Evolutionary conservation across 768 basidiomycete species (phyloP), one percentile per base, ranked within the genome.

Genomic region (Leccinum pellstonianum): DNA sequence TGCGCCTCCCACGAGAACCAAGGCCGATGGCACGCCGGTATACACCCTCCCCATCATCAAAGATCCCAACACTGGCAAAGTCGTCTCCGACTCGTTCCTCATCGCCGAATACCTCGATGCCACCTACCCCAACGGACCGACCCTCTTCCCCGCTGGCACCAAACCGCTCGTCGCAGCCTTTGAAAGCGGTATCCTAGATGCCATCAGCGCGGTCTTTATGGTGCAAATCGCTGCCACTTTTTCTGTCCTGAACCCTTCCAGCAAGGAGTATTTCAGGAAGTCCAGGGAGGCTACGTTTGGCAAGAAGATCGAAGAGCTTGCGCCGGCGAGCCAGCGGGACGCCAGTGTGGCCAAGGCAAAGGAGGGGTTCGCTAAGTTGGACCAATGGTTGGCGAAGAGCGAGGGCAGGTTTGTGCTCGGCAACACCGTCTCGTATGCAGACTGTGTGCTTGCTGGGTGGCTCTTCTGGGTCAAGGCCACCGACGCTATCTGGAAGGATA

Each of bases 91-190:
- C 11, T n/a, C 31, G 29, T 70, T 75, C 56, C 65, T 66, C 17
- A 82, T 82, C 53, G 79, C 80, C 0, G 70, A 73, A 58, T 83
- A 83, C 58, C 79, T 81, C 38, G 81, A 83, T 33, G 69, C 63
- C 15, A 67, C 68, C 0, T 82, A 80, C 55, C 38, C 38, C 15
- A 7, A 38, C 38, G 15, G 15, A 17, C 38, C 38, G 0, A 17
- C 17, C 17, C 38, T 38, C 38, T 38, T 38, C 38, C 38, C 38
- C 38, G 15, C 15, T 38, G 38, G 38, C 38, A 38, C 38, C 38
- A 38, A 38, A 1, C 38, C 38, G 0, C 38, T 38, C 17, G 38
- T 38, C 6, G 38, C 38, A 3, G 38, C 38, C 38, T 38, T 38
- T 38, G 38, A 38, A 7, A 17, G 15, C 5, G 17, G 38, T 38